phyloP scores from a whole-genome alignment of 345 rosid species.

The Murraya paniculata region DNA sequence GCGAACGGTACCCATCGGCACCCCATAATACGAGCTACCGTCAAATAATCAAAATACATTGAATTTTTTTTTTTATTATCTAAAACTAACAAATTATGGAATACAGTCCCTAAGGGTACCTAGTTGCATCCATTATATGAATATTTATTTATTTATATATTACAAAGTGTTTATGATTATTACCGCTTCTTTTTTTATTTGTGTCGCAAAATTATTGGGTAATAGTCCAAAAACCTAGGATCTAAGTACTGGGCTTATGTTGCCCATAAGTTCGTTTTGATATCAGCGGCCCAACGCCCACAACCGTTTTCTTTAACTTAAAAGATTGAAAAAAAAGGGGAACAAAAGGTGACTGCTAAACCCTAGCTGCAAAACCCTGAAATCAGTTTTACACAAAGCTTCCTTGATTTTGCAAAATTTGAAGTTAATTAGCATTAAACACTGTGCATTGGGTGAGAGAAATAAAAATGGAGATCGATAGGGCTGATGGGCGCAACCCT shows the following conservation, averaged over 20 bases:
- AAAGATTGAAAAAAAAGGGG: not conserved
- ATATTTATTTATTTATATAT: too few relatives aligned
- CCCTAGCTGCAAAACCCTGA: conserved; percentile 1
- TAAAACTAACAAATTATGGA: too few relatives aligned
- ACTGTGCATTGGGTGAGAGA: not conserved
- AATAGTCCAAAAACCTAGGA: not conserved
- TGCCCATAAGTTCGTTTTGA: not conserved
- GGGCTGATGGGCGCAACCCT: conserved; percentile 61
- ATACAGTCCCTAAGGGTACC: too few relatives aligned
- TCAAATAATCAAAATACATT: too few relatives aligned
- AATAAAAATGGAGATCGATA: conserved; percentile 49
- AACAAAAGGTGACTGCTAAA: not conserved
- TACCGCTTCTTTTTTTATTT: too few relatives aligned
- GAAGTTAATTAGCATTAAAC: not conserved
- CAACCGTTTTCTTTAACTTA: not conserved
- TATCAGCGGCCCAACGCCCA: not conserved
- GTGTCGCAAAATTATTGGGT: too few relatives aligned
- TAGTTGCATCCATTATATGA: too few relatives aligned
- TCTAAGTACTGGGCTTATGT: not conserved
- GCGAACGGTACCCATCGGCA: too few relatives aligned
- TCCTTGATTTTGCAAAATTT: not conserved
- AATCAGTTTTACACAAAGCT: not conserved
- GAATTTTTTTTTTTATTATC: too few relatives aligned
- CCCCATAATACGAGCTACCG: too few relatives aligned
- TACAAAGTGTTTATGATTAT: too few relatives aligned